A percentile compares a stretch with the other conserved stretches of the same genome.
Evolutionary conservation across 805 yeast genomes (phyloP).

Genomic region (Saturnispora quitensis): DNA sequence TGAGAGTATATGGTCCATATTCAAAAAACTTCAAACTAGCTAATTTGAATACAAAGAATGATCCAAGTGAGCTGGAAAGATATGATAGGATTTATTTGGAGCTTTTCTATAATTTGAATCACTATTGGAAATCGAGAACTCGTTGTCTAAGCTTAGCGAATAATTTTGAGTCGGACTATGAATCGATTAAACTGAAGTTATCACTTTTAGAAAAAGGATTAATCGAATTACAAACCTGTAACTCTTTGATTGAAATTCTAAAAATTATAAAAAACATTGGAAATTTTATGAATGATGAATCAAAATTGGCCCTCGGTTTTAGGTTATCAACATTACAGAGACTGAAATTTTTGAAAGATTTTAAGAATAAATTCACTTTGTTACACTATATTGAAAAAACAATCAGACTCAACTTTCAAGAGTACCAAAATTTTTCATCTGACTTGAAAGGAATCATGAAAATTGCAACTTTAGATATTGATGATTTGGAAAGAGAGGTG

Average conservation of each 20-base stretch:
- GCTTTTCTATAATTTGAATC: slow-evolving; percentile 55
- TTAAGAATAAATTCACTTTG: slow-evolving; percentile 58
- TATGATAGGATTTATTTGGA: slow-evolving; percentile 65
- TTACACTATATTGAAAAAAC: slow-evolving; percentile 68
- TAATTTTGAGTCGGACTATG: slow-evolving; percentile 56
- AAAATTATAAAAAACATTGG: slow-evolving; percentile 66
- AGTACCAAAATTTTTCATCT: slow-evolving; percentile 48
- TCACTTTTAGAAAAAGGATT: slow-evolving; percentile 52
- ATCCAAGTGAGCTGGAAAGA: slow-evolving; percentile 50
- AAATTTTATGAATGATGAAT: slow-evolving; percentile 66
- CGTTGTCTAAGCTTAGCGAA: slow-evolving; percentile 46
- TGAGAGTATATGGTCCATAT: slow-evolving; percentile 55
- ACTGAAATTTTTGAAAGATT: slow-evolving; percentile 63
- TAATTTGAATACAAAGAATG: slow-evolving; percentile 39
- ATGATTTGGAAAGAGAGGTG: slow-evolving; percentile 52
- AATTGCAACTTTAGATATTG: slow-evolving; percentile 54
- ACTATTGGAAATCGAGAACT: slow-evolving; percentile 68
- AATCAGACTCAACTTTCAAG: slow-evolving; percentile 57
- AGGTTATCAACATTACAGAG: slow-evolving; percentile 60
- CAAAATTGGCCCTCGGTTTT: slow-evolving; percentile 64
- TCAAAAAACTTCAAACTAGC: slow-evolving; percentile 37
- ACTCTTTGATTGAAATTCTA: slow-evolving; percentile 47
- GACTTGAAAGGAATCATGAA: slow-evolving; percentile 47
- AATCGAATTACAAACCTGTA: slow-evolving; percentile 41
- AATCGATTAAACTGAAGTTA: slow-evolving; percentile 48